A percentile compares a stretch with the other conserved stretches of the same genome.
Conservation (phyloP, 768 basidiomycete species). For the Boletus bicolor region DNA sequence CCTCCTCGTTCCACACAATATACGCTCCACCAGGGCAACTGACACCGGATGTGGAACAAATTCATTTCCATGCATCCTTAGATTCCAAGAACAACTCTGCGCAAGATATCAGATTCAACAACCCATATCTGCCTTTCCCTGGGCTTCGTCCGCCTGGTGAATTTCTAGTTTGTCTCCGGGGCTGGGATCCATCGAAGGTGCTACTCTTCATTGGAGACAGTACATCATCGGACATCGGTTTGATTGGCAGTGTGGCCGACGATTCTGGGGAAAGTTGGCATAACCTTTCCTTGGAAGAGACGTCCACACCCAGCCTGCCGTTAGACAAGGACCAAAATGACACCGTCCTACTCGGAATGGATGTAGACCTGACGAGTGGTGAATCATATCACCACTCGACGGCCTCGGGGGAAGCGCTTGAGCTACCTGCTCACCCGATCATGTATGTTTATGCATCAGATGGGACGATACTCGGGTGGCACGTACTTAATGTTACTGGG, state of each 20-base stretch:
- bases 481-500: slow-evolving; percentile 54
- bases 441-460: slow-evolving; percentile 77
- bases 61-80: slow-evolving; percentile 39
- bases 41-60: slow-evolving; percentile 39
- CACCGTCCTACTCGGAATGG: slow-evolving; percentile 62
- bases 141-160: slow-evolving; percentile 46
- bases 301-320: slow-evolving; percentile 56
- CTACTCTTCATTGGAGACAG: slow-evolving; percentile 48
- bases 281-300: slow-evolving; percentile 47
- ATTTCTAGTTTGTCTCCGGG: slow-evolving; percentile 37
- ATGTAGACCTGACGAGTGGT: slow-evolving; percentile 59
- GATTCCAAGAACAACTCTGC: slow-evolving; percentile 41
- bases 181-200: slow-evolving; percentile 44
- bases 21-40: slow-evolving; percentile 48
- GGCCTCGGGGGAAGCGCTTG: slow-evolving; percentile 40
- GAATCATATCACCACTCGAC: slow-evolving; percentile 37
- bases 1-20: slow-evolving; percentile 63
- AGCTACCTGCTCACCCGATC: slow-evolving; percentile 53
- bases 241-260: slow-evolving; percentile 35
- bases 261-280: slow-evolving; percentile 39
- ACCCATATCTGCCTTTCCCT: slow-evolving; percentile 43
- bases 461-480: slow-evolving; percentile 74
- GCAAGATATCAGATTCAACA: slow-evolving; percentile 37
- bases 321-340: slow-evolving; percentile 68
- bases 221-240: slow-evolving; percentile 49